Percentiles rank a stretch among this genome's conserved stretches.
phyloP scores from a whole-genome alignment of 441 rosid species.

The Gossypium gossypioides region DNA sequence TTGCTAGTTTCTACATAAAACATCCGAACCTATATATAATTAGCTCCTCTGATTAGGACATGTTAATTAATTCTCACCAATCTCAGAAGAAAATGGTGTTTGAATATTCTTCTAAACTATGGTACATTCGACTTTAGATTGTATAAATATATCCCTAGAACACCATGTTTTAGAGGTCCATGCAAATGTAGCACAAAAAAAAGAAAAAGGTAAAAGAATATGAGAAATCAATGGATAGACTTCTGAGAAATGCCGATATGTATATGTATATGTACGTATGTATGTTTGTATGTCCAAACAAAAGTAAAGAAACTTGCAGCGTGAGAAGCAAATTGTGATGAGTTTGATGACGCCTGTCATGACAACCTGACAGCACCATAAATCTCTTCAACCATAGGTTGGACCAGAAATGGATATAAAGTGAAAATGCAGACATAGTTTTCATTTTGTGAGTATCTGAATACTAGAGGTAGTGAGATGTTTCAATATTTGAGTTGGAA shows the following conservation, averaged over 20 bases:
- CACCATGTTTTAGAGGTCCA: not conserved
- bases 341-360: slow-evolving; percentile 12
- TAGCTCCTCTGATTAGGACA: too few species aligned
- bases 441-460: slow-evolving; percentile 17
- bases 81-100: not conserved
- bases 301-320: not conserved
- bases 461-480: slow-evolving; percentile 5
- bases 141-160: not conserved
- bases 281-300: not conserved
- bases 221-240: not conserved
- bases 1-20: not conserved
- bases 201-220: not conserved
- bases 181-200: not conserved
- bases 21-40: not conserved
- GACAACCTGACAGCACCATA: slow-evolving; percentile 16
- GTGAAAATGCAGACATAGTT: not conserved
- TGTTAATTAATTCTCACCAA: too few species aligned
- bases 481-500: slow-evolving; percentile 22
- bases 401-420: slow-evolving; percentile 11
- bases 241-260: not conserved
- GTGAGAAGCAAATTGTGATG: slow-evolving; percentile 4
- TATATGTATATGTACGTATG: not conserved
- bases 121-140: not conserved
- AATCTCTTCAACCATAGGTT: slow-evolving; percentile 4
- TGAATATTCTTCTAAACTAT: not conserved